phyloP scores from a whole-genome alignment of 805 yeast genomes.

The Soucietia sequanensis region DNA sequence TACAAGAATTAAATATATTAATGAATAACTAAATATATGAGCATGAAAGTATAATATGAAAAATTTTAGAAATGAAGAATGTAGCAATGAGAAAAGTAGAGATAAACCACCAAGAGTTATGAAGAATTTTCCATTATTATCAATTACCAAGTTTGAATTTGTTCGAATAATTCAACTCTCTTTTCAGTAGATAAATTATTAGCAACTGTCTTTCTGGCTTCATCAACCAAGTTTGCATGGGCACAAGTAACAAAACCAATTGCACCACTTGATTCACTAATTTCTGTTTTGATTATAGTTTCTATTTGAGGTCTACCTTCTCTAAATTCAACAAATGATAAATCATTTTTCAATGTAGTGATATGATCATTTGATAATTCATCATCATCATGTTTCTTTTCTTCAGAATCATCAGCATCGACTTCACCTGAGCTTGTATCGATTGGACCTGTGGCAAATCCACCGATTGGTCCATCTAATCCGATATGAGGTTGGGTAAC shows the following conservation, averaged over 20 bases:
- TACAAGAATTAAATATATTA: too few relatives aligned
- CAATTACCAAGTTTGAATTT: slow-evolving; percentile 31
- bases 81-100: too few relatives aligned
- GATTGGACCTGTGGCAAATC: slow-evolving; percentile 5
- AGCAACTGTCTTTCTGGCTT: slow-evolving; percentile 25
- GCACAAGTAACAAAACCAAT: slow-evolving; percentile 52
- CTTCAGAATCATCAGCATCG: slow-evolving; percentile 1
- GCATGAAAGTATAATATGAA: too few relatives aligned
- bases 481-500: slow-evolving; percentile 33
- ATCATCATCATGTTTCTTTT: slow-evolving; percentile 6
- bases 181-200: slow-evolving; percentile 23
- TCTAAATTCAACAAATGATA: slow-evolving; percentile 40
- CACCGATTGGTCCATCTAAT: slow-evolving; percentile 1
- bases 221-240: slow-evolving; percentile 43
- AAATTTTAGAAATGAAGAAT: neutral
- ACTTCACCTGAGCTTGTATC: slow-evolving; percentile 6
- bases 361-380: slow-evolving; percentile 12
- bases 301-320: slow-evolving; percentile 44
- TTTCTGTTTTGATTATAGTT: slow-evolving; percentile 33
- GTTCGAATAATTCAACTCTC: slow-evolving; percentile 37
- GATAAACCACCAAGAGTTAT: neutral
- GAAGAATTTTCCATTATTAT: too few relatives aligned
- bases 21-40: too few relatives aligned
- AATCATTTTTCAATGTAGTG: slow-evolving; percentile 14
- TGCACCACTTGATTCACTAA: slow-evolving; percentile 35